These are phyloP conservation scores for Lasiodiplodia hormozganensis DNA, from an alignment of 2,329 filamentous ascomycete species.

Conservation along the genomic window DNA sequence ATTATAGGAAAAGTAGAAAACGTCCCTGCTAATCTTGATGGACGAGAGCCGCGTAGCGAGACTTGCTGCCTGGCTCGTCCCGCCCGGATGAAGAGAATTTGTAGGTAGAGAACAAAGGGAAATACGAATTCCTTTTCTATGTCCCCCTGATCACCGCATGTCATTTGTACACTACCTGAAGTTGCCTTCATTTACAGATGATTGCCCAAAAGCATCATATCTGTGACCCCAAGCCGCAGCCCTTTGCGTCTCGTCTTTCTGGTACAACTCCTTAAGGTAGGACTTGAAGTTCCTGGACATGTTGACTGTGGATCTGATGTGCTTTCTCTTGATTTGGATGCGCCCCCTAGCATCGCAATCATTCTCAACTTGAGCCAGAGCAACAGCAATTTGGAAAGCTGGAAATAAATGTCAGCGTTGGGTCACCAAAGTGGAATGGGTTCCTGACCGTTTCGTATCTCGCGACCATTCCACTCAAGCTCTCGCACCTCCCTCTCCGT, in stretches of 20 bases:
- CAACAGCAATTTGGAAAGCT: constrained; percentile 38
- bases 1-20: too few species aligned
- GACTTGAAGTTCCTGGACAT: constrained; percentile 34
- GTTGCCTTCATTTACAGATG: neutral
- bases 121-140: too few species aligned
- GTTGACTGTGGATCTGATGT: constrained; percentile 33
- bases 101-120: too few species aligned
- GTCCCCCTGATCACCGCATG: too few species aligned
- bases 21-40: too few species aligned
- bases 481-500: constrained; percentile 30
- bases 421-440: too few species aligned
- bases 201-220: neutral
- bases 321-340: constrained; percentile 30
- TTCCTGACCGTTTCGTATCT: constrained; percentile 40
- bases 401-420: neutral
- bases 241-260: constrained; percentile 29
- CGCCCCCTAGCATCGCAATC: constrained; percentile 29
- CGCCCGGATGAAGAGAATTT: too few species aligned
- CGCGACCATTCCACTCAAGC: constrained; percentile 40
- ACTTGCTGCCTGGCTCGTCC: too few species aligned
- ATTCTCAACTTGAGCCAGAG: constrained; percentile 32
- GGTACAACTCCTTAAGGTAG: constrained; percentile 32
- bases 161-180: neutral
- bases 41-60: too few species aligned
- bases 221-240: neutral